phyloP scores from a whole-genome alignment of 441 rosid genomes.

The Croton laevigatus region DNA sequence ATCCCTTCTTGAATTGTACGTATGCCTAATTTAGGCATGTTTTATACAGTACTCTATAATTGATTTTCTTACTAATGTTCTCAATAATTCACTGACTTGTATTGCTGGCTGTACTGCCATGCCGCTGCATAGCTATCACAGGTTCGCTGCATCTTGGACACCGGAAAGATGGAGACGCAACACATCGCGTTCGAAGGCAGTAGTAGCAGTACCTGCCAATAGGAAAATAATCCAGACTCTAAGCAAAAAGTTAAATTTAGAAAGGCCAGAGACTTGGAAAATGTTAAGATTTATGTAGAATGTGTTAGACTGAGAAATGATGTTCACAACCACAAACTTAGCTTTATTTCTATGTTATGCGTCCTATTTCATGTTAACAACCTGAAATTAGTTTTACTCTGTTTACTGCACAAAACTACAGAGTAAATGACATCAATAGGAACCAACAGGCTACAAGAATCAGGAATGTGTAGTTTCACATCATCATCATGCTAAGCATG shows the following conservation, averaged over 20 bases:
- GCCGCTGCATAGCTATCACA: slow-evolving; percentile 82
- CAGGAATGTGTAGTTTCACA: not conserved
- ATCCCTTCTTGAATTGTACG: slow-evolving; percentile 22
- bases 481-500: not conserved
- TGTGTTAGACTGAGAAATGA: not conserved
- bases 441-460: not conserved
- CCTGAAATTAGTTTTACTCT: not conserved
- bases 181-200: slow-evolving; percentile 83
- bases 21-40: slow-evolving; percentile 26
- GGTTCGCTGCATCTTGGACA: slow-evolving; percentile 74
- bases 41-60: slow-evolving; percentile 18
- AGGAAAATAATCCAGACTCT: slow-evolving; percentile 8
- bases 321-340: too few species aligned
- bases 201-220: slow-evolving; percentile 85
- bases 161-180: slow-evolving; percentile 66
- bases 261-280: not conserved
- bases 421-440: too few species aligned
- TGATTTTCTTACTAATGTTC: slow-evolving; percentile 15
- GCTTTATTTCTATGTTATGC: too few species aligned
- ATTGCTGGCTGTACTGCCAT: slow-evolving; percentile 33
- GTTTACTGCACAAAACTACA: not conserved
- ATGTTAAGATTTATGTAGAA: not conserved
- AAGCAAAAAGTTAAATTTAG: not conserved
- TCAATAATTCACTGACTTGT: slow-evolving; percentile 23
- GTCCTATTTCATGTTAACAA: too few species aligned